Evolutionary conservation across 2,329 filamentous ascomycete species (phyloP), one percentile per base, ranked within the genome.

Genomic region (Alternaria infectoria): DNA sequence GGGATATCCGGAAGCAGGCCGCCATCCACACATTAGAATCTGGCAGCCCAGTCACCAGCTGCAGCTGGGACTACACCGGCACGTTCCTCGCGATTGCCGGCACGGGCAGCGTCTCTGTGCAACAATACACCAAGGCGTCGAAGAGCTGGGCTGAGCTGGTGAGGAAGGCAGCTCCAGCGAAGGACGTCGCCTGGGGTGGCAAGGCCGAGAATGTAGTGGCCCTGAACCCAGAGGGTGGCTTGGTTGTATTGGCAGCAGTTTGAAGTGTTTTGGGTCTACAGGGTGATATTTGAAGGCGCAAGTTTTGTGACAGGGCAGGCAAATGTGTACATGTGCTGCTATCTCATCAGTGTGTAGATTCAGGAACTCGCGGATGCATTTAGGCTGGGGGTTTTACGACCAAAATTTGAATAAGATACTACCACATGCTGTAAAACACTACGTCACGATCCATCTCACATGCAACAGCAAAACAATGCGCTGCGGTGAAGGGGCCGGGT

Each of bases 41-140:
- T 49, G 95, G 93, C 59, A 90, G 89, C 65, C 85, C 88, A n/a
- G 88, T 97, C 51, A 87, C 91, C 65, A 89, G 87, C 44, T 85
- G 97, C 67, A 86, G 86, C 52, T 99, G 94, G 94, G 96, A 99
- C 77, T 97, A 97, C 83, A 96, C 92, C 7, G 95, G 94, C 46
- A 95, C 97, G 81, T 99, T 92, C 83, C 85, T 99, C 57, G 92
- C 94, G 25, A 91, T 91, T 12, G 92, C 89, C 5, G 95, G 95
- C 7, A 86, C 90, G 5, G 89, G 90, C 47, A 93, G 93, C 26
- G 83, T 97, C 50, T 92, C 91, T 6, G 92, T 99, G 44, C 93
- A 96, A 79, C 91, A 97, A 74, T 99, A 96, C 81, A 87, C 88
- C 67, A 99, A 98, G 86, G 85, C 89, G 56, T 86, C 88, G 65